Base-by-base conservation (phyloP, 1,284 basidiomycete species). In the Lentinula novae-zelandiae region DNA sequence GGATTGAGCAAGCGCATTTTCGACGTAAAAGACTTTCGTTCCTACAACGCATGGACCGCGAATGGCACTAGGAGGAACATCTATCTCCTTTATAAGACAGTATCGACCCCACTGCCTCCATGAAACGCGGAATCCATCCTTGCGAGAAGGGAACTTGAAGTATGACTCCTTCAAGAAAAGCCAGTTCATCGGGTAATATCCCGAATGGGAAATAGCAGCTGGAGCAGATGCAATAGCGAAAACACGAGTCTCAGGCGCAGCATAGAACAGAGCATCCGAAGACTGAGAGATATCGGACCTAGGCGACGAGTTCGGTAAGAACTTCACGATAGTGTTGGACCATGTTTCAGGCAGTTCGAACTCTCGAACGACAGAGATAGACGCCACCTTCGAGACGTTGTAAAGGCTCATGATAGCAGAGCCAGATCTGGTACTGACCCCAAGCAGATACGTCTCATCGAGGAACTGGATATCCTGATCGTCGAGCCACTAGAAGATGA, bases 291-390 rank as follows among this genome's bases (percentile, higher is more conserved):
- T 62, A 36, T 78, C 77, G 49, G 65, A 68, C 58, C 68, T 68
- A 12, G 77, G 72, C 33, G 76, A 73, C 12, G 67, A 68, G 63
- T 82, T 82, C 1, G 72, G 71, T 44, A 69, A 67, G 61, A 82
- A 78, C 31, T 70, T 73, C 63, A 81, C 71, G n/a, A 65, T 65
- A 33, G 71, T 74, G 58, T 70, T 69, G 40, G 66, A 67, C 80
- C 79, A 82, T 50, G 70, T 69, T 27, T 71, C 72, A 0, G 81
- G 81, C 31, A 82, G 73, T 63, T 81, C 77, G 63, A 79, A 80
- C 64, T 80, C 78, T 58, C 78, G 77, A 60, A 78, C 72, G 38
- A 76, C 67, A 31, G 69, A 69, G 62, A 77, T 71, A 17, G 74
- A 72, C 15, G 69, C 68, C 53, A 80, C 70, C 58, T 78, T 71